Percentiles rank a stretch among this genome's conserved stretches.
phyloP scores from a whole-genome alignment of 164 flowering plant species.

The Cinnamomum micranthum region DNA sequence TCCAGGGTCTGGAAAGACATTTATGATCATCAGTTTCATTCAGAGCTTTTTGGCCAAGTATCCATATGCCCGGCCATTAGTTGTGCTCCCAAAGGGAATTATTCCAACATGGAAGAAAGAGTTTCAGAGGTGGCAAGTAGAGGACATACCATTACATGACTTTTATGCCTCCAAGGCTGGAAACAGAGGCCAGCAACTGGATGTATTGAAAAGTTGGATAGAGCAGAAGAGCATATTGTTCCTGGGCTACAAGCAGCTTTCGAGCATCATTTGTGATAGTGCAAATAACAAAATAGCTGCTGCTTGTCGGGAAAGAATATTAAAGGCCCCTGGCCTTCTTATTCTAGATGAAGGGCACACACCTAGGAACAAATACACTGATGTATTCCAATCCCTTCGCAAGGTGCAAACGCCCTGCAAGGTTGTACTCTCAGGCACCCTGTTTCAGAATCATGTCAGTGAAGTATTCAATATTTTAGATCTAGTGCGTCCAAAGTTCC shows the following conservation, averaged over 20 bases:
- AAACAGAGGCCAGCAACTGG: constrained; percentile 55
- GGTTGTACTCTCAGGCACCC: constrained; percentile 87
- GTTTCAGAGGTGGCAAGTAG: constrained; percentile 75
- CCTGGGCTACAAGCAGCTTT: constrained; percentile 75
- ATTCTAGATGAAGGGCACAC: constrained; percentile 94
- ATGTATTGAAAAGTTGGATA: constrained; percentile 64
- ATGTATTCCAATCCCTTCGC: constrained; percentile 57
- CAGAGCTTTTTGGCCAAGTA: constrained; percentile 81
- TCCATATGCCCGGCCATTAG: constrained; percentile 66
- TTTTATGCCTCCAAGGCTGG: constrained; percentile 71
- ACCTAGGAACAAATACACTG: constrained; percentile 74
- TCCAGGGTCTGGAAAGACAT: constrained; percentile 94
- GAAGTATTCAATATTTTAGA: constrained; percentile 86
- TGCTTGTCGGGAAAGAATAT: constrained; percentile 57
- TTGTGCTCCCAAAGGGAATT: constrained; percentile 80
- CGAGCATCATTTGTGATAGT: constrained; percentile 50
- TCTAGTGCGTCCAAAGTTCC: constrained; percentile 80
- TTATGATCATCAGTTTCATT: constrained; percentile 85
- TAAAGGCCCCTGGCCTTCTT: constrained; percentile 63
- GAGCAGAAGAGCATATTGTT: constrained; percentile 61
- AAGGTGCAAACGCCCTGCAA: constrained; percentile 67
- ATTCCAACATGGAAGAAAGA: constrained; percentile 78
- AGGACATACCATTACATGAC: constrained; percentile 69
- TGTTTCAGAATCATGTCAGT: constrained; percentile 83
- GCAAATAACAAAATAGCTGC: constrained; percentile 20